A percentile compares a stretch with the other conserved stretches of the same genome.
Evolutionary conservation across 495 filamentous ascomycete genomes (phyloP).

Genomic region (Podospora sp.): DNA sequence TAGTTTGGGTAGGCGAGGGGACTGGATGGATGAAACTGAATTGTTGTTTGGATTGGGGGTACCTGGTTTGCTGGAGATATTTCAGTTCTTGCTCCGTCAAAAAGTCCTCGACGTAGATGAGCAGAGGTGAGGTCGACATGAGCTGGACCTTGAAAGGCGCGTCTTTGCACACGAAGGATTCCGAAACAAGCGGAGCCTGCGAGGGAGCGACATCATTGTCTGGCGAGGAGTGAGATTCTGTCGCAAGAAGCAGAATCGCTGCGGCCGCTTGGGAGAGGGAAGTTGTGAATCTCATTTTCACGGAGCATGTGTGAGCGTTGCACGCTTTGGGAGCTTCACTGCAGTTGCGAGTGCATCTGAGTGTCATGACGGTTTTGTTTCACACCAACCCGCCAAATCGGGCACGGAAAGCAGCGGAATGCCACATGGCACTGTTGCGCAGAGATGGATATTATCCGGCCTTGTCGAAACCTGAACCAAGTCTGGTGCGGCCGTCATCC

Average conservation of each 20-base stretch:
- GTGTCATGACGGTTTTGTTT: not conserved
- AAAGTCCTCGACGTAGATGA: conserved; percentile 56
- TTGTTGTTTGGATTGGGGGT: conserved; percentile 20
- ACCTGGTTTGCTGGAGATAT: conserved; percentile 46
- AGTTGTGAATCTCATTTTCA: too few relatives aligned
- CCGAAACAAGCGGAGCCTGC: not conserved
- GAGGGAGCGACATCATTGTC: not conserved
- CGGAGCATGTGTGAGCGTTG: too few relatives aligned
- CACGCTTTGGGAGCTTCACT: too few relatives aligned
- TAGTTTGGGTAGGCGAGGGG: too few relatives aligned
- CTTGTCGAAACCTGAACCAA: not conserved
- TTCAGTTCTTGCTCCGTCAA: conserved; percentile 39
- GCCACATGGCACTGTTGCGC: not conserved
- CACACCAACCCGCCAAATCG: not conserved
- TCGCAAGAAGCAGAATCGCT: too few relatives aligned
- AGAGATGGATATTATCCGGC: not conserved
- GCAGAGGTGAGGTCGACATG: conserved; percentile 52
- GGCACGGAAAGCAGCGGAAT: not conserved
- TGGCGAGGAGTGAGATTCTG: not conserved
- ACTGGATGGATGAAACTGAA: too few relatives aligned
- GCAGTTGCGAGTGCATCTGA: too few relatives aligned
- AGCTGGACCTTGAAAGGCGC: conserved; percentile 49
- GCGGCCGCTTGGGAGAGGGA: too few relatives aligned
- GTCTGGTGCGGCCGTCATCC: not conserved
- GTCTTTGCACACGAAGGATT: conserved; percentile 34